Base-by-base conservation (phyloP, 129 eudicot species). In the Ambrosia artemisiifolia region DNA sequence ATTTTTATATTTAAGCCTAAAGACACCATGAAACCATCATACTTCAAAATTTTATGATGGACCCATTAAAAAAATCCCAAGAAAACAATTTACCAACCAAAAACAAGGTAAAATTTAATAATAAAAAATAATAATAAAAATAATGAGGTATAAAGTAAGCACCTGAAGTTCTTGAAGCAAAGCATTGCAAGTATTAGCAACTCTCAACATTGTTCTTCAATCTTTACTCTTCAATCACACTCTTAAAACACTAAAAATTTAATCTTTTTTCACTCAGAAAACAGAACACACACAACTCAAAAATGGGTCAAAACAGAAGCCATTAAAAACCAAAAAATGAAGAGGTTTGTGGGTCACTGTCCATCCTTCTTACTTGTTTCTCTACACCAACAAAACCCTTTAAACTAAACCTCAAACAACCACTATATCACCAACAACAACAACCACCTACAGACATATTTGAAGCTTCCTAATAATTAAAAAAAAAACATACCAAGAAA, bases 121-220 rank as follows among this genome's bases (percentile, higher is more conserved):
- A n/a, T n/a, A n/a, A n/a, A n/a, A n/a, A n/a, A n/a, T n/a, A n/a
- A n/a, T n/a, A n/a, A 71, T 6, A 67, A 57, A 38, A 77, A 75
- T 32, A n/a, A n/a, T 46, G 78, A 55, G 61, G 17, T 20, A 8
- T 50, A 51, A 53, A 51, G 19, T 63, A 64, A 65, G 48, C 62
- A 88, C 96, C 96, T 89, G 86, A 82, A 89, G 86, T 76, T 89
- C 85, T 74, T 80, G 85, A 64, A 89, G 88, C 70, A 89, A 63
- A 77, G 82, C 77, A 82, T 78, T 84, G 72, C 83, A 84, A 64
- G 81, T 48, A 72, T 69, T 78, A 83, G 78, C 85, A 51, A 67
- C 73, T 34, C 75, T 81, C 65, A 81, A 59, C 95, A 88, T 88
- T 73, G 74, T 73, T 48, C 34, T 43, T 42, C 4, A 43, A 42